Base-by-base conservation (phyloP, 2,329 filamentous ascomycete species). In the Aspergillus floridensis region DNA sequence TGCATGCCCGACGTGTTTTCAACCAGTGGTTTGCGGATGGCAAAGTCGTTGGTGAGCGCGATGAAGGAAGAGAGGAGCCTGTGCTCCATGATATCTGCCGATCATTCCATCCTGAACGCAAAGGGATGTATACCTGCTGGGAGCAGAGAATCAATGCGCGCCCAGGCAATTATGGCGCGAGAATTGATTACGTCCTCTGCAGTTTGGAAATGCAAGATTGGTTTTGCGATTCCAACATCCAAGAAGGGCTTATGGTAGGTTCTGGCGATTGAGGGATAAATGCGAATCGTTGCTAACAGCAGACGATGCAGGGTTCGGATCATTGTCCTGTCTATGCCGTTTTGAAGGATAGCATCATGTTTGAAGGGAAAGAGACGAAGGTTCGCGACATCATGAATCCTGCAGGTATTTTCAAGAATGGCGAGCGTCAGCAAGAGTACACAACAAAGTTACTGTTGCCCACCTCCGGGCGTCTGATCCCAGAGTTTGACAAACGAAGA, bases 121-220 rank as follows among this genome's bases (percentile, higher is more conserved):
- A 82, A 62, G 92, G 92, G 61, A 98, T 99, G 95, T 98, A 92
- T 74, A 98, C 95, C 0, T 96, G 93, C 74, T 98, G 93, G 93
- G 92, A 98, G 64, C 93, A 91, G 53, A 93, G 90, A 73, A 90
- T 92, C 70, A 98, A 98, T 74, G 91, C 91, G n/a, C 84, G 95
- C n/a, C 93, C 93, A 3, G 92, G 91, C 2, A 98, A 98, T 72
- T 96, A 89, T 74, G 95, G 95, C 5, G 89, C 91, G 57, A 86
- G 95, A 38, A 98, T 98, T 67, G 95, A 99, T 75, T 98, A 96
- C 75, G 84, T 99, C 19, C 82, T 98, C 3, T 96, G 92, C 72
- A 95, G 87, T 64, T 81, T 88, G 46, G 84, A 85, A 38, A 90
- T 96, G 80, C 90, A 88, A 68, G 79, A 84, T 54, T 97, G 93